Conservation (phyloP, 208 protist species). For the Leishmania major region DNA sequence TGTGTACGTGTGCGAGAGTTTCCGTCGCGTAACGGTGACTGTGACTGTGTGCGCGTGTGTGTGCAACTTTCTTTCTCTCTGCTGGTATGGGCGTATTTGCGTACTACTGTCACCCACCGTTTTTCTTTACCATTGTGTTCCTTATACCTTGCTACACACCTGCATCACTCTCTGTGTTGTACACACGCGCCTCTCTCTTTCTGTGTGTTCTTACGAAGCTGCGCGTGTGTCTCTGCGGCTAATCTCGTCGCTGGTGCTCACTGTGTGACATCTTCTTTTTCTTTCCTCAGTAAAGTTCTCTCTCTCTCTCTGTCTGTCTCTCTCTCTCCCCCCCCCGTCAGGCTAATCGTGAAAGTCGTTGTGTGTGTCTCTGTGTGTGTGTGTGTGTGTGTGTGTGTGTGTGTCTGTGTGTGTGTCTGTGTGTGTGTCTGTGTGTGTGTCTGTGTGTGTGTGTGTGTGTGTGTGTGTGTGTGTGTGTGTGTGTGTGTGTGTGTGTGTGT, state of each 20-base stretch:
- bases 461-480: too few relatives aligned
- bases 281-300: not conserved
- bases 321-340: not conserved
- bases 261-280: not conserved
- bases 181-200: not conserved
- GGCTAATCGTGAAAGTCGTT: not conserved
- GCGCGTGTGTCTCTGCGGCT: not conserved
- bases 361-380: too few relatives aligned
- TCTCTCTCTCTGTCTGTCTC: not conserved
- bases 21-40: not conserved
- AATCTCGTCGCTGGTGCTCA: not conserved
- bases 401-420: too few relatives aligned
- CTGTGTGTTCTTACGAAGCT: not conserved
- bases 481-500: too few relatives aligned
- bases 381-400: too few relatives aligned
- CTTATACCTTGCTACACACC: not conserved
- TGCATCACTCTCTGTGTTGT: not conserved
- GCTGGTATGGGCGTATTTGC: not conserved
- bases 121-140: not conserved
- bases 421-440: too few relatives aligned
- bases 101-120: not conserved
- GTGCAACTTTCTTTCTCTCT: not conserved
- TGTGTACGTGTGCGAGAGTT: not conserved
- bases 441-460: too few relatives aligned
- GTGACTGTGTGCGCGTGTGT: not conserved